Evolutionary conservation across 106 monocot species (phyloP).

Genomic region (Acorus gramineus): DNA sequence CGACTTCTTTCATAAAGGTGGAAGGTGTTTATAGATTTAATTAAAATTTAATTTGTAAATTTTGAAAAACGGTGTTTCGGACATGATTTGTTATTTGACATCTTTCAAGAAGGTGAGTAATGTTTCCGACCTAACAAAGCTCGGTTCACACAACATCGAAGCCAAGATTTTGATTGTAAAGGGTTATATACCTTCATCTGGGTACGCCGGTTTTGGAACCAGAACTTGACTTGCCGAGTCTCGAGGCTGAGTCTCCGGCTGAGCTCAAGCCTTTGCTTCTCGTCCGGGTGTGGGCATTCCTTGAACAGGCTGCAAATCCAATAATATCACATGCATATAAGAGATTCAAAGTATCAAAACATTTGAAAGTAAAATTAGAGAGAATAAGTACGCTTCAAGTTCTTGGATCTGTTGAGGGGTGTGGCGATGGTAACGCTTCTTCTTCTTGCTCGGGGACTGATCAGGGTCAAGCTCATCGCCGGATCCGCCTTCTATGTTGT

Average conservation of each 20-base stretch:
- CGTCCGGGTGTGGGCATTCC: constrained; percentile 92
- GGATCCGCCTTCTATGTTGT: constrained; percentile 59
- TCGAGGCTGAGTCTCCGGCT: constrained; percentile 60
- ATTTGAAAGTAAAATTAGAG: background rate
- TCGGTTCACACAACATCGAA: too few species aligned
- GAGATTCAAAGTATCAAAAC: background rate
- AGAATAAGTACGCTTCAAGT: constrained; percentile 58
- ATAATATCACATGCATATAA: background rate
- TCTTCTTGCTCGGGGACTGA: constrained; percentile 52
- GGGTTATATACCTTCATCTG: constrained; percentile 72
- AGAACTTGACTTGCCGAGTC: constrained; percentile 87
- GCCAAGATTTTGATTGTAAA: background rate
- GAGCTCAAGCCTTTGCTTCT: constrained; percentile 81
- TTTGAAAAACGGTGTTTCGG: too few species aligned
- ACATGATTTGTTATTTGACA: too few species aligned
- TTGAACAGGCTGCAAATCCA: constrained; percentile 43
- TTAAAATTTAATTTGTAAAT: too few species aligned
- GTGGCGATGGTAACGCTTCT: constrained; percentile 52
- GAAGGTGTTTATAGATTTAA: too few species aligned
- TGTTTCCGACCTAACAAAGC: too few species aligned
- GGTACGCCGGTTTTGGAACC: constrained; percentile 96
- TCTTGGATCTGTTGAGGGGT: constrained; percentile 91
- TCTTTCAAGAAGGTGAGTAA: too few species aligned
- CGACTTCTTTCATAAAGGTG: too few species aligned
- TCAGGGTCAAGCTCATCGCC: constrained; percentile 64